Conservation (phyloP, 371 early-diverging fungal genomes). For the Actinomortierella ambigua region DNA sequence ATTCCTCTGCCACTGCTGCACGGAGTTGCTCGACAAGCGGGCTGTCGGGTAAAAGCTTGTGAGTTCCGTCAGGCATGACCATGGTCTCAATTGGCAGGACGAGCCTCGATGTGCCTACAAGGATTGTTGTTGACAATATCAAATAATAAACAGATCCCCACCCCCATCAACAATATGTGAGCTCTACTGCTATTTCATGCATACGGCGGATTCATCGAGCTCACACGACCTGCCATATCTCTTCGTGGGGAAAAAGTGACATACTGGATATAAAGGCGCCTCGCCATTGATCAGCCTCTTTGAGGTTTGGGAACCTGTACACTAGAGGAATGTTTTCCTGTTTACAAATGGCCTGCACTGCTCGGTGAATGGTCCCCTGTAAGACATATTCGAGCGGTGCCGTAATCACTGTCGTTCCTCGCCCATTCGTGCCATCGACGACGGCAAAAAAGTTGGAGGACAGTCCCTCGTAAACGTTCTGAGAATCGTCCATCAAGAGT, state of each 20-base stretch:
- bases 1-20: slow-evolving; percentile 17
- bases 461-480: slow-evolving; percentile 65
- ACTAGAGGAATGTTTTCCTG: slow-evolving; percentile 51
- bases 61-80: slow-evolving; percentile 20
- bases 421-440: slow-evolving; percentile 22
- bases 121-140: not conserved
- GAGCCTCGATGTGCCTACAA: slow-evolving; percentile 55
- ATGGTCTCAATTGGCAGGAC: slow-evolving; percentile 57
- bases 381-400: slow-evolving; percentile 64
- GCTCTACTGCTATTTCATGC: not conserved
- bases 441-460: slow-evolving; percentile 68
- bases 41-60: slow-evolving; percentile 18
- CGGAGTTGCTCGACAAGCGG: slow-evolving; percentile 29
- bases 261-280: slow-evolving; percentile 67
- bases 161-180: too few relatives aligned
- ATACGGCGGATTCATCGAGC: not conserved
- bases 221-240: not conserved
- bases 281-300: slow-evolving; percentile 55
- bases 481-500: slow-evolving; percentile 52
- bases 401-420: slow-evolving; percentile 48
- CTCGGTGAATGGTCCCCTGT: slow-evolving; percentile 58
- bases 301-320: slow-evolving; percentile 53
- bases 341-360: slow-evolving; percentile 50
- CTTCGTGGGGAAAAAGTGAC: slow-evolving; percentile 6
- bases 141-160: not conserved